phyloP scores from a whole-genome alignment of 2,329 filamentous ascomycete species.

The Xylaria sp. region DNA sequence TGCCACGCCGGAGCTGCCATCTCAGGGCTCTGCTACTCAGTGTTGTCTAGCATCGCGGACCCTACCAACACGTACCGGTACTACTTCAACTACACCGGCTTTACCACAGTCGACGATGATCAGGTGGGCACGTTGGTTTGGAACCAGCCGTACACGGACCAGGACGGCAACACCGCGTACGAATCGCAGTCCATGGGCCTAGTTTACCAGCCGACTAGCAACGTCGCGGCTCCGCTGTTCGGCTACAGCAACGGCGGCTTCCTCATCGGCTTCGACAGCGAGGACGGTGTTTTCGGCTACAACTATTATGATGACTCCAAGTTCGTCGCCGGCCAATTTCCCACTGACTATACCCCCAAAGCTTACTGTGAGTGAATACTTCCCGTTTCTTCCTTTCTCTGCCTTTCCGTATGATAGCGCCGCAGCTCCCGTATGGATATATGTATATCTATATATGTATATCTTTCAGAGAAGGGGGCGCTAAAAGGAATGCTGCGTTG shows the following conservation, averaged over 20 bases:
- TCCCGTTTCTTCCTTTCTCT: neutral
- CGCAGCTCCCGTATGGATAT: neutral
- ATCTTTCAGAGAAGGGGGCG: neutral
- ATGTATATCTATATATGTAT: neutral
- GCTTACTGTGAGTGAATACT: conserved; percentile 41
- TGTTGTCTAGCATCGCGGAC: conserved; percentile 15
- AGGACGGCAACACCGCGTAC: conserved; percentile 28
- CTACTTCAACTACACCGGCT: conserved; percentile 51
- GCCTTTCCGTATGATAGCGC: neutral
- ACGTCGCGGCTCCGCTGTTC: conserved; percentile 50
- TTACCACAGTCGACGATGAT: conserved; percentile 29
- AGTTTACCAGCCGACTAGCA: conserved; percentile 44
- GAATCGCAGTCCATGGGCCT: conserved; percentile 43
- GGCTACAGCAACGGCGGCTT: conserved; percentile 32
- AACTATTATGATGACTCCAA: conserved; percentile 47
- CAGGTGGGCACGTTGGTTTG: conserved; percentile 48
- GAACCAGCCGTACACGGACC: conserved; percentile 44
- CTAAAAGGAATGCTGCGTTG: neutral
- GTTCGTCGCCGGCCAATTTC: conserved; percentile 41
- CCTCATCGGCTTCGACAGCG: conserved; percentile 48
- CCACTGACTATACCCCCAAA: conserved; percentile 28
- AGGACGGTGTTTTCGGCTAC: conserved; percentile 47
- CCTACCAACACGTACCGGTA: conserved; percentile 42
- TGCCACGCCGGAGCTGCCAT: conserved; percentile 53
- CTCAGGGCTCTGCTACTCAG: conserved; percentile 49